Conservation (phyloP, 1,139 yeast genomes). For the Candida mesenterica region DNA sequence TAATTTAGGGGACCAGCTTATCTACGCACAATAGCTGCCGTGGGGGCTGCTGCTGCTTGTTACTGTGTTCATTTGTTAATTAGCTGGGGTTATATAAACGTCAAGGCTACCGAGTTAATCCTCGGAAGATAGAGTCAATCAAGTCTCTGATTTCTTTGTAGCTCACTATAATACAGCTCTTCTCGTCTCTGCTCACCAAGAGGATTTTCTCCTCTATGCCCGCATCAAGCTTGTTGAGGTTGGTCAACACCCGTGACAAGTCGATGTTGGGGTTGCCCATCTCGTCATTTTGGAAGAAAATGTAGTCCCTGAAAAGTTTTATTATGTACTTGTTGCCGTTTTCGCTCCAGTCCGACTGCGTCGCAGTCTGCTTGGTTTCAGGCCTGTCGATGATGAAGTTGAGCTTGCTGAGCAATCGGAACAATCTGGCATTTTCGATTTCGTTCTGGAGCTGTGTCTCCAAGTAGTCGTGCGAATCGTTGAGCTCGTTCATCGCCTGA, state of each 20-base stretch:
- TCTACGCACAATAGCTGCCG: too few relatives aligned
- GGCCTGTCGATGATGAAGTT: slow-evolving; percentile 79
- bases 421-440: slow-evolving; percentile 84
- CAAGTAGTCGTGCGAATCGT: slow-evolving; percentile 58
- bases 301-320: slow-evolving; percentile 75
- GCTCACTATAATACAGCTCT: slow-evolving; percentile 74
- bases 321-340: slow-evolving; percentile 76
- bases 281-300: slow-evolving; percentile 82
- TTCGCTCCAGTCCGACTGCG: slow-evolving; percentile 54
- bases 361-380: slow-evolving; percentile 29
- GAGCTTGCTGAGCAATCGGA: slow-evolving; percentile 76
- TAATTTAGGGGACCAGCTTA: too few relatives aligned
- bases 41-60: too few relatives aligned
- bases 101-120: slow-evolving; percentile 44
- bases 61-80: too few relatives aligned
- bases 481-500: slow-evolving; percentile 50
- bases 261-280: slow-evolving; percentile 77
- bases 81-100: too few relatives aligned
- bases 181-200: slow-evolving; percentile 80
- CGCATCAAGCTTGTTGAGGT: slow-evolving; percentile 86
- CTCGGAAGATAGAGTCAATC: slow-evolving; percentile 70
- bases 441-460: slow-evolving; percentile 71
- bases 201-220: slow-evolving; percentile 83
- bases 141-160: slow-evolving; percentile 77
- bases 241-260: slow-evolving; percentile 73